Evolutionary conservation across 495 filamentous ascomycete species (phyloP), one percentile per base, ranked within the genome.

Genomic region (Diplogelasinospora grovesii): DNA sequence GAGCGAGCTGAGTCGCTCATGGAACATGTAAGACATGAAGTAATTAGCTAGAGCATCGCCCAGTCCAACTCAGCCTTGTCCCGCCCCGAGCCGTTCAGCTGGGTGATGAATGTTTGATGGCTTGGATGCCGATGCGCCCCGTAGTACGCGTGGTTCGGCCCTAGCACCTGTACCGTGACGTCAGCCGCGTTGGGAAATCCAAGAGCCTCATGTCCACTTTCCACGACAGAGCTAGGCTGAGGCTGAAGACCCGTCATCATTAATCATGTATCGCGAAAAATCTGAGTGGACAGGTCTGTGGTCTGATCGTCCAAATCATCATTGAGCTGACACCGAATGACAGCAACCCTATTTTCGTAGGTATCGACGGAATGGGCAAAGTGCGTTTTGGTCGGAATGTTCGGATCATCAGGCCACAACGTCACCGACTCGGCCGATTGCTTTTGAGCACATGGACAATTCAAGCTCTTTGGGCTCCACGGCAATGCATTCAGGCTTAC

Each of bases 81-180:
- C 26, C 10, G 26, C 3, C 26, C 26, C 14, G 26, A 28, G 10
- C 26, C 2, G 26, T 9, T 13, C 10, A 11, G 26, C 26, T 33
- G n/a, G 30, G 19, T 15, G 10, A 33, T 33, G n/a, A 4, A 16
- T 33, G n/a, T 33, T 14, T n/a, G n/a, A n/a, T n/a, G n/a, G n/a
- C n/a, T n/a, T n/a, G n/a, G 30, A 15, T 33, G 14, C 14, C 26
- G 10, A 13, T 3, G 8, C 19, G 14, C 30, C 16, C 10, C 14
- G 15, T 43, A 13, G 26, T 28, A 10, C 18, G 15, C 29, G 11
- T 4, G n/a, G 10, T 46, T 46, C 37, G 37, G 44, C 44, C 44
- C 30, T 41, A 41, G n/a, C n/a, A 36, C 3, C 22, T 13, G 30
- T 33, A 18, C 16, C 1, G 22, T 47, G 44, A 47, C 44, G 44